phyloP scores from a whole-genome alignment of 139 green algal genomes.

The Closterium sp. region DNA sequence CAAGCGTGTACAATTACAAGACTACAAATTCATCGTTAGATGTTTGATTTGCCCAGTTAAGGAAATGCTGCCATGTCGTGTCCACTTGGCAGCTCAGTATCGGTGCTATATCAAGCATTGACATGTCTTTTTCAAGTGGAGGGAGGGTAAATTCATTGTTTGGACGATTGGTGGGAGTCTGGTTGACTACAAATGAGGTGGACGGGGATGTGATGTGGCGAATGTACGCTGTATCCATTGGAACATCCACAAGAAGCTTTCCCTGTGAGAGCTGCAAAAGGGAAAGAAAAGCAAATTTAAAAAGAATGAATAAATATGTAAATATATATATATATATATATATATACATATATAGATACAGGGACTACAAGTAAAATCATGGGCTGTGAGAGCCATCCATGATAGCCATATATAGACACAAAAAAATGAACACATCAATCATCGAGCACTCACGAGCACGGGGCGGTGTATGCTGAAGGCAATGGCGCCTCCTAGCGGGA shows the following conservation, averaged over 20 bases:
- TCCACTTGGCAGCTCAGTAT: background rate
- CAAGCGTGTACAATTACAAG: too few species aligned
- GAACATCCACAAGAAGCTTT: background rate
- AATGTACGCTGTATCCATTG: background rate
- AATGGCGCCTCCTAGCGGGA: background rate
- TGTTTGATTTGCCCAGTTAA: too few species aligned
- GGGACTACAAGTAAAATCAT: too few species aligned
- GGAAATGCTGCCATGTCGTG: background rate
- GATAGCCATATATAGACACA: too few species aligned
- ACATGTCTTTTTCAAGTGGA: background rate
- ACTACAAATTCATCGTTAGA: too few species aligned
- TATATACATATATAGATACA: too few species aligned
- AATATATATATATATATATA: too few species aligned
- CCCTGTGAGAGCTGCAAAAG: background rate
- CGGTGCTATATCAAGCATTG: background rate
- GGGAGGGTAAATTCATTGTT: background rate
- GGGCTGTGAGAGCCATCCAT: too few species aligned
- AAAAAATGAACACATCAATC: too few species aligned
- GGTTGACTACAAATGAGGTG: background rate
- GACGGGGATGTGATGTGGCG: background rate
- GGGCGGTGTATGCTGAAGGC: background rate
- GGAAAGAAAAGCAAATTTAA: too few species aligned
- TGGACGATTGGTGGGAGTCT: background rate
- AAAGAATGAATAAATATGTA: too few species aligned
- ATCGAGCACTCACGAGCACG: background rate